Conservation (phyloP, 2,329 filamentous ascomycete species). For the Coniochaeta sp. region DNA sequence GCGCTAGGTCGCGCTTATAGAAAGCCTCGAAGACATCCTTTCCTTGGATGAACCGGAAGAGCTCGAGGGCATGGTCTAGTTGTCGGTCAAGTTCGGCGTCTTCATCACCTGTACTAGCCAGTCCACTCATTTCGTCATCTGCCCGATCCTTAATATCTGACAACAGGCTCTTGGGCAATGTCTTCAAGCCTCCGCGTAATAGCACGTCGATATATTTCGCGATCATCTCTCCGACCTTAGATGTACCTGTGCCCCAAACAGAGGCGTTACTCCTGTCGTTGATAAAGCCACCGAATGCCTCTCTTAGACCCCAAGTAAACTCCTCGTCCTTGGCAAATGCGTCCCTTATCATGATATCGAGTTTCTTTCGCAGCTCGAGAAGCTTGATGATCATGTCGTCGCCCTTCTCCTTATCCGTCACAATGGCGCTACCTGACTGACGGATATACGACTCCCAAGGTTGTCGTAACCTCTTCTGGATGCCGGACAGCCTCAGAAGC, state of each 20-base stretch:
- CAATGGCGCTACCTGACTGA: constrained; percentile 64
- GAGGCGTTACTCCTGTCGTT: constrained; percentile 73
- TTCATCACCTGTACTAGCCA: constrained; percentile 70
- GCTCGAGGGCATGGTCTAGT: constrained; percentile 82
- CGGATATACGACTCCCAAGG: constrained; percentile 78
- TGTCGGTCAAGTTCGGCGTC: constrained; percentile 88
- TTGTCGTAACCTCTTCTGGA: constrained; percentile 61
- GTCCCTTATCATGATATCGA: constrained; percentile 69
- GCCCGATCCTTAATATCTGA: constrained; percentile 52
- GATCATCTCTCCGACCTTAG: constrained; percentile 97
- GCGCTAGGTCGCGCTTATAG: constrained; percentile 95
- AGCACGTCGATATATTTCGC: constrained; percentile 93
- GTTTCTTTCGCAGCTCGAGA: constrained; percentile 68
- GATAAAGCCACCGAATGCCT: constrained; percentile 85
- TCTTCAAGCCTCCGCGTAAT: constrained; percentile 79
- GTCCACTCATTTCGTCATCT: constrained; percentile 51
- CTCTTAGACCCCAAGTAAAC: constrained; percentile 70
- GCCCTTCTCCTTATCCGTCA: constrained; percentile 69
- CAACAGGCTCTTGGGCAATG: constrained; percentile 62
- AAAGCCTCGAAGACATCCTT: constrained; percentile 98
- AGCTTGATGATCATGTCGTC: constrained; percentile 83
- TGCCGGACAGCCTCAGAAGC: constrained; percentile 62
- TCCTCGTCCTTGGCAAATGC: constrained; percentile 73
- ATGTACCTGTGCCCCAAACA: constrained; percentile 74
- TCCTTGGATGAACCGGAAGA: constrained; percentile 95